A percentile compares a stretch with the other conserved stretches of the same genome.
Conservation (phyloP, 2,329 filamentous ascomycete species). For the Tolypocladium tropicale region DNA sequence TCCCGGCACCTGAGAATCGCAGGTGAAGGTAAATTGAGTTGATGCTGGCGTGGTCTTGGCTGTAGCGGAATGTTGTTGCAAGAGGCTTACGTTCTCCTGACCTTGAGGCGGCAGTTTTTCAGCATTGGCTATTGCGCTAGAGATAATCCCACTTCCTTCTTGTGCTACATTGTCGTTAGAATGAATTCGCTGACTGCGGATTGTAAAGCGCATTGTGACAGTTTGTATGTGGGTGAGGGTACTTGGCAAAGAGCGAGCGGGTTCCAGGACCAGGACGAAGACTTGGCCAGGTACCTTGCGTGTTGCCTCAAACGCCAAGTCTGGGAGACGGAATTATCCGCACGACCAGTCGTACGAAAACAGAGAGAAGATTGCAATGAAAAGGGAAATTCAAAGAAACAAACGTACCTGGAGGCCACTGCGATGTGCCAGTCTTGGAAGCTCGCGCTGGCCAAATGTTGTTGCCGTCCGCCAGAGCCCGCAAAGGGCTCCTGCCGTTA, state of each 20-base stretch:
- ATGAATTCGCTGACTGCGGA: neutral
- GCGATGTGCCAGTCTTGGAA: slow-evolving; percentile 33
- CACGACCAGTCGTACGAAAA: neutral
- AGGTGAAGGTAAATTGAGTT: slow-evolving; percentile 93
- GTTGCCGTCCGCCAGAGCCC: slow-evolving; percentile 48
- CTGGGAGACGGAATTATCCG: neutral
- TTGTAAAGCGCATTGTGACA: neutral
- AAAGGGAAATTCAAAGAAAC: neutral
- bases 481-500: slow-evolving; percentile 51
- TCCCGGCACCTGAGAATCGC: slow-evolving; percentile 78
- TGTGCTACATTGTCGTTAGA: slow-evolving; percentile 1
- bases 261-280: neutral
- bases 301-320: neutral
- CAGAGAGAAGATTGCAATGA: neutral
- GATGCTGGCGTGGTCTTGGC: slow-evolving; percentile 57
- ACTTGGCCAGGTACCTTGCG: neutral
- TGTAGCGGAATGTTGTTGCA: slow-evolving; percentile 55
- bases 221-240: neutral
- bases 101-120: slow-evolving; percentile 57
- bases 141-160: slow-evolving; percentile 70
- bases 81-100: slow-evolving; percentile 68
- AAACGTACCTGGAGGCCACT: slow-evolving; percentile 36
- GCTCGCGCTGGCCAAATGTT: slow-evolving; percentile 43
- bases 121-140: slow-evolving; percentile 81
- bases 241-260: no score